Evolutionary conservation across 2,329 filamentous ascomycete genomes (phyloP).

Genomic region (Chaetomium olivaceum): DNA sequence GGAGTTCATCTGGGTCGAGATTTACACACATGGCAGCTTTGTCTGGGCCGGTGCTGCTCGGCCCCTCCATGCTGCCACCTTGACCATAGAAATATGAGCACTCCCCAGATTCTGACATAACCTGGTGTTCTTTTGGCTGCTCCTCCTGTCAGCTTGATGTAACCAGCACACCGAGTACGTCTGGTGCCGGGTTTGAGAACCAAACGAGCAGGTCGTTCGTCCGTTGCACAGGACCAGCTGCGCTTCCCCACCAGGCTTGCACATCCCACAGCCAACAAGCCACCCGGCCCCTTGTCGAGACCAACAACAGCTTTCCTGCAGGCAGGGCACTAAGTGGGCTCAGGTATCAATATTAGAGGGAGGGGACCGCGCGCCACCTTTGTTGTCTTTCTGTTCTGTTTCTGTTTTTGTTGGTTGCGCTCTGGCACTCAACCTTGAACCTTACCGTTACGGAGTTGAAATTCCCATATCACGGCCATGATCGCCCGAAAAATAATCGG

Average conservation of each 20-base stretch:
- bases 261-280: conserved; percentile 19
- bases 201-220: neutral
- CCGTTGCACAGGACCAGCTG: neutral
- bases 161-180: conserved; percentile 3
- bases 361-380: conserved; percentile 3
- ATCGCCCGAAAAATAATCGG: conserved; percentile 11
- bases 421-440: conserved; percentile 3
- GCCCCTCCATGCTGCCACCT: neutral
- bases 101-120: neutral
- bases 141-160: conserved; percentile 6
- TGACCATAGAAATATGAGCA: conserved; percentile 5
- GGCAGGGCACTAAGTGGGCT: conserved; percentile 9
- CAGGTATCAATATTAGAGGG: conserved; percentile 18
- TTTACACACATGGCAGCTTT: conserved; percentile 9
- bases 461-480: conserved; percentile 20
- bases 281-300: conserved; percentile 1
- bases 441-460: neutral
- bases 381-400: conserved; percentile 10
- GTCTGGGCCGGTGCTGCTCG: neutral
- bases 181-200: neutral
- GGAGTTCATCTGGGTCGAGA: neutral
- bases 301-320: conserved; percentile 15
- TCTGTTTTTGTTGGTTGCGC: conserved; percentile 15
- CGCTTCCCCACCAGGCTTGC: conserved; percentile 1
- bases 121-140: neutral